Percentiles rank a stretch among this genome's conserved stretches.
Evolutionary conservation across 768 basidiomycete species (phyloP).

Genomic region (Basidioascus undulatus): DNA sequence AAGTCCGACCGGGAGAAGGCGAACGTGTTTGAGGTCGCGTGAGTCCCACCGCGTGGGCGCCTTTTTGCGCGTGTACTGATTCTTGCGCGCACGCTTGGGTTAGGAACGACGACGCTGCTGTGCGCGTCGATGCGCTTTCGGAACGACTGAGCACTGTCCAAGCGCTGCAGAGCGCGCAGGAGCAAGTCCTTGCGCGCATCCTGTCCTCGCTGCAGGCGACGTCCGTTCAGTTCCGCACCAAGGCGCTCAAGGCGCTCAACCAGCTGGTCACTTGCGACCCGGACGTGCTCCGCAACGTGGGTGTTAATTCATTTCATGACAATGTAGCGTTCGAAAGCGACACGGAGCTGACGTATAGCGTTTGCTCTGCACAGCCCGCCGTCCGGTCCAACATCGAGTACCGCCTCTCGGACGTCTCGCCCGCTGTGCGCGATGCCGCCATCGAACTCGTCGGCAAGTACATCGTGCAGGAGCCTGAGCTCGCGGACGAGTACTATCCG

Average conservation of each 20-base stretch:
- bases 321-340: conserved; percentile 1
- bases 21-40: conserved; percentile 74
- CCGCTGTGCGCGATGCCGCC: conserved; percentile 86
- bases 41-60: conserved; percentile 13
- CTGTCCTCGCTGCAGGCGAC: conserved; percentile 58
- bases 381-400: conserved; percentile 71
- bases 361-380: conserved; percentile 26
- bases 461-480: conserved; percentile 62
- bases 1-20: too few relatives aligned
- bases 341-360: background rate
- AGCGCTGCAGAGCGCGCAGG: conserved; percentile 51
- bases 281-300: conserved; percentile 45
- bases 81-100: too few relatives aligned
- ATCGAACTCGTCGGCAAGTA: conserved; percentile 97
- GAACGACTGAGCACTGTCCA: conserved; percentile 58
- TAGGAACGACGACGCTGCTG: conserved; percentile 47
- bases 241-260: conserved; percentile 70
- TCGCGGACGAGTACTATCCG: conserved; percentile 72
- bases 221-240: conserved; percentile 77
- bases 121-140: conserved; percentile 40
- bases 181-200: conserved; percentile 57
- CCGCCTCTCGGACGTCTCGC: conserved; percentile 71
- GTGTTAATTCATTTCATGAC: conserved; percentile 13
- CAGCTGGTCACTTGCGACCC: conserved; percentile 78
- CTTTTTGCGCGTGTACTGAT: too few relatives aligned